Percentiles rank a stretch among this genome's conserved stretches.
These are phyloP conservation scores for Dendrobium officinale DNA, from an alignment of 106 monocot species.

Conservation along the genomic window DNA sequence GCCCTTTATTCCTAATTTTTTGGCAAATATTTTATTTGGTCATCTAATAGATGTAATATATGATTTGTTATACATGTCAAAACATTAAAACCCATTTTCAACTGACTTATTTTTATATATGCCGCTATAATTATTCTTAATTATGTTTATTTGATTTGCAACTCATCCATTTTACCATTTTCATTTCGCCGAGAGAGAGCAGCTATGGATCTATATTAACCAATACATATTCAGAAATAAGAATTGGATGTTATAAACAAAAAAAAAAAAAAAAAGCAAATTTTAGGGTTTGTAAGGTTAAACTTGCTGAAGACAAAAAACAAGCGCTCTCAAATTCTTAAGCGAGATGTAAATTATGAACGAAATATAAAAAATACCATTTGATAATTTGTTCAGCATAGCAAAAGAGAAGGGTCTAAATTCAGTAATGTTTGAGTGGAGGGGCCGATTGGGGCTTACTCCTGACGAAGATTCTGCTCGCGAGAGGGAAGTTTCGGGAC, in stretches of 20 bases:
- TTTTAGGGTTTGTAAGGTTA: neutral
- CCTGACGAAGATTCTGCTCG: slow-evolving; percentile 2
- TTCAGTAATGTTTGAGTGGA: neutral
- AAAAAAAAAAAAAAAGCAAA: neutral
- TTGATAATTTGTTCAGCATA: neutral
- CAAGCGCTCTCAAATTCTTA: neutral
- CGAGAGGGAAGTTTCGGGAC: neutral
- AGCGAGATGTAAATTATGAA: neutral
- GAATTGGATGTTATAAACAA: neutral
- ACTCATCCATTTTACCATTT: neutral
- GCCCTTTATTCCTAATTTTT: neutral
- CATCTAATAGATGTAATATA: neutral
- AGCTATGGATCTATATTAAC: neutral
- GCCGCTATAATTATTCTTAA: neutral
- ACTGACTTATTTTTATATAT: neutral
- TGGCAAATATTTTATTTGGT: neutral
- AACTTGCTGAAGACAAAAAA: neutral
- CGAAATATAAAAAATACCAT: neutral
- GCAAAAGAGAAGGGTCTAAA: neutral
- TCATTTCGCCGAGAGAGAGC: neutral
- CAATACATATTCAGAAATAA: neutral
- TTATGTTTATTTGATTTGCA: neutral
- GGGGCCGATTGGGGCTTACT: neutral
- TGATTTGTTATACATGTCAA: neutral
- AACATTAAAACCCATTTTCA: neutral